phyloP scores from a whole-genome alignment of 495 filamentous ascomycete genomes.

The Aspergillus avenaceus region DNA sequence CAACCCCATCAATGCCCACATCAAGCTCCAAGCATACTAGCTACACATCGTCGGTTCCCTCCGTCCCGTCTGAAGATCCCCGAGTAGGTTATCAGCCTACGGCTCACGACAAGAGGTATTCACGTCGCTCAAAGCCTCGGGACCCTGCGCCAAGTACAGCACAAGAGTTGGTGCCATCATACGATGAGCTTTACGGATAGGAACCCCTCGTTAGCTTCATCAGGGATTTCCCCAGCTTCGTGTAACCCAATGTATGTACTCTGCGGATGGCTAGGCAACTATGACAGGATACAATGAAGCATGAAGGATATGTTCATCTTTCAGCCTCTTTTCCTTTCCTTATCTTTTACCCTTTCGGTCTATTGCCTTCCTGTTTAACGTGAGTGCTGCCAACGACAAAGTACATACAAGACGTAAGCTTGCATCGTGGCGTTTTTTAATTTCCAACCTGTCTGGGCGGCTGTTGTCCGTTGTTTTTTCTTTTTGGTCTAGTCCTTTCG shows the following conservation, averaged over 20 bases:
- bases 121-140: conserved; percentile 18
- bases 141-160: conserved; percentile 15
- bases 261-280: not conserved
- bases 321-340: not conserved
- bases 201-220: no score
- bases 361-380: conserved; percentile 2
- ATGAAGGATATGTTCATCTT: not conserved
- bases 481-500: not conserved
- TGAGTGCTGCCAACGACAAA: conserved; percentile 3
- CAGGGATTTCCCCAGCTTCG: no score
- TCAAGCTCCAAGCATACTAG: conserved; percentile 37
- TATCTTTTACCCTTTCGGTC: not conserved
- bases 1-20: conserved; percentile 23
- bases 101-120: conserved; percentile 23
- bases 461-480: conserved; percentile 1
- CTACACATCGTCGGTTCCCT: conserved; percentile 32
- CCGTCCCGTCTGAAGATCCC: conserved; percentile 27
- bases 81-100: conserved; percentile 19
- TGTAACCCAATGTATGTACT: no score
- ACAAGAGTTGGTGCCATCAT: conserved; percentile 40
- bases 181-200: conserved; percentile 45
- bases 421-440: conserved; percentile 11
- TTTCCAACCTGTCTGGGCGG: not conserved
- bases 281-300: not conserved
- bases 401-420: conserved; percentile 7